Percentiles rank a stretch among this genome's conserved stretches.
Conservation (phyloP, 2,329 filamentous ascomycete species). For the Paracoccidioides lutzii region DNA sequence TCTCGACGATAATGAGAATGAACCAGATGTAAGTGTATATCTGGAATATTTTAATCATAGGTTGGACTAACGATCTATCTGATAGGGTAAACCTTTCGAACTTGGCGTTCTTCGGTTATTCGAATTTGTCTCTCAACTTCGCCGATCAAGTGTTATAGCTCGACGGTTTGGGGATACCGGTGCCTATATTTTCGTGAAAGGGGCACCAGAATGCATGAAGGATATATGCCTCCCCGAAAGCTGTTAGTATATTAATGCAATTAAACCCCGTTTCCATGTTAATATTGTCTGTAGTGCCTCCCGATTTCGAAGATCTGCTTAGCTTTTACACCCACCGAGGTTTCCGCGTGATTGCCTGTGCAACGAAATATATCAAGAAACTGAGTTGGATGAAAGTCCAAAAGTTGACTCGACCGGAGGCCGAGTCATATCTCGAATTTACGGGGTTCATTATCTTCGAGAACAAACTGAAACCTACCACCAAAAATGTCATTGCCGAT, state of each 20-base stretch:
- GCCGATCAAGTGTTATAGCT: slow-evolving; percentile 85
- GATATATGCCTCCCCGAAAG: slow-evolving; percentile 78
- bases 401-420: slow-evolving; percentile 79
- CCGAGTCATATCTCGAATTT: slow-evolving; percentile 73
- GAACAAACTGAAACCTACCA: slow-evolving; percentile 90
- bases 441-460: slow-evolving; percentile 97
- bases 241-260: slow-evolving; percentile 40
- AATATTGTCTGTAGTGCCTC: slow-evolving; percentile 47
- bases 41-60: background rate
- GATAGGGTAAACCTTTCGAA: slow-evolving; percentile 49
- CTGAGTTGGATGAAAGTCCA: slow-evolving; percentile 90
- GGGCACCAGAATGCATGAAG: slow-evolving; percentile 89
- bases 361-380: slow-evolving; percentile 74
- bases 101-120: slow-evolving; percentile 84
- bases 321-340: slow-evolving; percentile 89
- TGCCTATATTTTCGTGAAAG: slow-evolving; percentile 86
- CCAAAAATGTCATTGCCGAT: slow-evolving; percentile 67
- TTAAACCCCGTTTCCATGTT: slow-evolving; percentile 3
- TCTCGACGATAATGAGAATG: slow-evolving; percentile 37
- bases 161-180: slow-evolving; percentile 74
- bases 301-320: slow-evolving; percentile 79
- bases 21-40: slow-evolving; percentile 9
- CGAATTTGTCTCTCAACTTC: slow-evolving; percentile 86
- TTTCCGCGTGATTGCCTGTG: slow-evolving; percentile 91
- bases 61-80: background rate